Conservation (phyloP, 257 asterid genomes). For the Nicotiana benthamiana region DNA sequence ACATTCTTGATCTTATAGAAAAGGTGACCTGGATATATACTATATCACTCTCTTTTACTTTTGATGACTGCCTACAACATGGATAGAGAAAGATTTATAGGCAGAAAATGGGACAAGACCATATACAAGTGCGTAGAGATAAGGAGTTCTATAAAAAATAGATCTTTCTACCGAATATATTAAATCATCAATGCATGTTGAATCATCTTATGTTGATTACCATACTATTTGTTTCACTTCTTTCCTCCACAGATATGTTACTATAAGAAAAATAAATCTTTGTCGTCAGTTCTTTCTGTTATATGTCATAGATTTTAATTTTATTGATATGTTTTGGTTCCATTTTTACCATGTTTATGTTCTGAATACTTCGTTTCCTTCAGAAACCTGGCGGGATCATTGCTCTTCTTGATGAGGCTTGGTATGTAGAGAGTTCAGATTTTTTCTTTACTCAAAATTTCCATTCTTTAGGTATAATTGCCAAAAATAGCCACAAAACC, state of each 20-base stretch:
- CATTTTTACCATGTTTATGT: constrained; percentile 2
- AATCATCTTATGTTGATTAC: not conserved
- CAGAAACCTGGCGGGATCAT: constrained; percentile 97
- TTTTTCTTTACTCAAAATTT: not conserved
- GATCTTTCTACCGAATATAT: not conserved
- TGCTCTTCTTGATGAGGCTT: constrained; percentile 95
- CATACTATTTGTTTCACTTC: not conserved
- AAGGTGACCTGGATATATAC: constrained; percentile 37
- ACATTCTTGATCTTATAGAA: constrained; percentile 89
- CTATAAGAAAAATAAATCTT: not conserved
- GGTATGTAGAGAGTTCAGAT: constrained; percentile 40
- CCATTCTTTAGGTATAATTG: not conserved
- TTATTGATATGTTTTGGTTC: not conserved
- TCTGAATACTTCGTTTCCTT: constrained; percentile 13
- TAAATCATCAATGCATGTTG: not conserved
- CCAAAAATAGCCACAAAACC: not conserved
- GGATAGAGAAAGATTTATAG: not conserved
- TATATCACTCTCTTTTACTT: not conserved
- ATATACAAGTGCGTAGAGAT: not conserved
- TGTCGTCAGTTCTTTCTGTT: not conserved
- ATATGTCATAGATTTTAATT: not conserved
- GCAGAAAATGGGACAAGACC: not conserved
- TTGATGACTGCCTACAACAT: not conserved
- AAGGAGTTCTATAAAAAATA: not conserved
- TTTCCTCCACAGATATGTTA: not conserved